These are phyloP conservation scores for Paraconiothyrium sp. DNA, from an alignment of 2,329 filamentous ascomycete genomes.

Conservation along the genomic window DNA sequence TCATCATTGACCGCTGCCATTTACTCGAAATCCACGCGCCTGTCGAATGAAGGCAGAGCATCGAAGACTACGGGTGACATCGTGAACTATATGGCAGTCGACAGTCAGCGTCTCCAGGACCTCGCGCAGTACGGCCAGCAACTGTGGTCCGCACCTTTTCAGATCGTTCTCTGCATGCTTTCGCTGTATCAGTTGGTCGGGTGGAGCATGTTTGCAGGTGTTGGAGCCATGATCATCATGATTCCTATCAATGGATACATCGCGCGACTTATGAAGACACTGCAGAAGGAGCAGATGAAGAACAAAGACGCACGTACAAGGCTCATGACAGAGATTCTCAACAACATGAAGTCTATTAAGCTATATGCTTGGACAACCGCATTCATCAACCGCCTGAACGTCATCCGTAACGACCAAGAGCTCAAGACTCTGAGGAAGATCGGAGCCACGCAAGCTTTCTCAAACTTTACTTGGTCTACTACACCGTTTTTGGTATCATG, in stretches of 20 bases:
- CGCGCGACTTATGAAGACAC: conserved; percentile 88
- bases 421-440: conserved; percentile 96
- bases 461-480: conserved; percentile 98
- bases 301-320: conserved; percentile 96
- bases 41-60: conserved; percentile 92
- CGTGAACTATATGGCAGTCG: conserved; percentile 99
- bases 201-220: conserved; percentile 92
- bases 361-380: conserved; percentile 97
- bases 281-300: conserved; percentile 98
- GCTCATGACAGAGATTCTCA: conserved; percentile 95
- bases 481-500: conserved; percentile 98
- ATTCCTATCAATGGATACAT: conserved; percentile 95
- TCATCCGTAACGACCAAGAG: conserved; percentile 94
- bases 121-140: conserved; percentile 95
- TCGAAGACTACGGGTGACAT: conserved; percentile 95
- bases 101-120: conserved; percentile 94
- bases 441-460: conserved; percentile 89
- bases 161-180: conserved; percentile 94
- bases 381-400: conserved; percentile 97
- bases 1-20: conserved; percentile 88
- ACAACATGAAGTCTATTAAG: conserved; percentile 99
- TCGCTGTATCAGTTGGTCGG: conserved; percentile 96
- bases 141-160: conserved; percentile 95
- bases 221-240: conserved; percentile 96
- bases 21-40: conserved; percentile 86